Base-by-base conservation (phyloP, 106 monocot species). In the Allium cepa region DNA sequence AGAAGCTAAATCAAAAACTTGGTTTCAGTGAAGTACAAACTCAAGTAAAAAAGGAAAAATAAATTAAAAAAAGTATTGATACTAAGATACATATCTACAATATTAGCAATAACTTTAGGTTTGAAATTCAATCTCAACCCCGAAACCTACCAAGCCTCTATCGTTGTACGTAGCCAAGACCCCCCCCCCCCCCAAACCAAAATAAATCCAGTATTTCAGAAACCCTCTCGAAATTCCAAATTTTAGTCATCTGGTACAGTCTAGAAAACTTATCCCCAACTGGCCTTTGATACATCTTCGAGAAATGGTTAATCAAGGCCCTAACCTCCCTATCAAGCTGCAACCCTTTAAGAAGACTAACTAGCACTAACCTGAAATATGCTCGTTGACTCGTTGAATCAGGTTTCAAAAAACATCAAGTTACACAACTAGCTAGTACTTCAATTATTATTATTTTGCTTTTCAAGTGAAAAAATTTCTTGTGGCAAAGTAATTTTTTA, bases 251-350 rank as follows among this genome's bases (percentile, higher is more conserved):
- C 75, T 99, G 97, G 7, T 92, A 89, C 18, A 92, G 92, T 3
- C 97, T 72, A 8, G 92, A 89, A 68, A 99, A 92, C 59, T 92
- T 99, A 70, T 97, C 97, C 55, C 97, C 49, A 16, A 99, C 88
- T 0, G 97, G 92, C 68, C 92, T 82, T 71, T 97, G 92, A 0
- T 89, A 84, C 89, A 99, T 89, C 59, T 80, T 82, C 0, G 84
- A 84, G 82, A 99, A 99, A 64, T 99, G 92, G 71, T 89, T 92
- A 53, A 92, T 88, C 74, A 99, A 59, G 1, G 92, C 84, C 53
- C 97, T 80, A 16, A 89, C 88, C 69, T 99, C 97, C 80, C 89
- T 78, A 52, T 99, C 97, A n/a, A 99, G 89, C 26, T 90, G 97
- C 28, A 99, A 82, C 26, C 97, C 86, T 4, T 92, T 92, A 8